Base-by-base conservation (phyloP, 148 eudicot species). In the Oxyria digyna region DNA sequence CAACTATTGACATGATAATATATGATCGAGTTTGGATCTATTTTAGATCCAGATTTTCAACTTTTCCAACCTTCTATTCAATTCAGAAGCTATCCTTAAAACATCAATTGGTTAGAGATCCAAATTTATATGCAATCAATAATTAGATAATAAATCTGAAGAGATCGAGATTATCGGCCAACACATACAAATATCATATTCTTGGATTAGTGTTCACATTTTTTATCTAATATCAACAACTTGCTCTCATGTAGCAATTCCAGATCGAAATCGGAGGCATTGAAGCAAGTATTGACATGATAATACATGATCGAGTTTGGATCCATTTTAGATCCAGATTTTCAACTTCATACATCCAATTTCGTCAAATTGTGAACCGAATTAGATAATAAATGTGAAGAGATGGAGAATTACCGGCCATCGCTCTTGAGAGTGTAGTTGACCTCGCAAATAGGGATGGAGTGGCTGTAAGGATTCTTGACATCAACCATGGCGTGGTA, bases 381-480 rank as follows among this genome's bases (percentile, higher is more conserved):
- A n/a, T n/a, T 21, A 26, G 62, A 55, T 8, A 4, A 50, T 23
- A 24, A 54, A 35, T 35, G 6, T 54, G 29, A 1, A 54, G 62
- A 11, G 31, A 11, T 23, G 62, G 24, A 13, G 32, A 32, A 54
- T 54, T 23, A 88, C 97, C 87, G 81, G 80, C 73, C 78, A 68
- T 76, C 80, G 71, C 86, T 78, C 69, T 77, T 86, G 80, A 91
- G 80, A 29, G 70, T 31, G 75, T 83, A 91, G 13, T 75, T 41
- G 78, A 86, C 66, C 73, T 88, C 80, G 50, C 91, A 78, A 45
- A 91, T 73, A 29, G 97, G 97, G 18, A 91, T 67, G n/a, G 89
- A 37, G 4, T 75, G 81, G 68, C 76, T 49, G 74, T 88, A 91
- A 8, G 97, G 97, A 8, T 91, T 91, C 41, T n/a, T 27, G 1